These are phyloP conservation scores for Saccharomycopsis amapae DNA, from an alignment of 805 yeast species.

Conservation along the genomic window DNA sequence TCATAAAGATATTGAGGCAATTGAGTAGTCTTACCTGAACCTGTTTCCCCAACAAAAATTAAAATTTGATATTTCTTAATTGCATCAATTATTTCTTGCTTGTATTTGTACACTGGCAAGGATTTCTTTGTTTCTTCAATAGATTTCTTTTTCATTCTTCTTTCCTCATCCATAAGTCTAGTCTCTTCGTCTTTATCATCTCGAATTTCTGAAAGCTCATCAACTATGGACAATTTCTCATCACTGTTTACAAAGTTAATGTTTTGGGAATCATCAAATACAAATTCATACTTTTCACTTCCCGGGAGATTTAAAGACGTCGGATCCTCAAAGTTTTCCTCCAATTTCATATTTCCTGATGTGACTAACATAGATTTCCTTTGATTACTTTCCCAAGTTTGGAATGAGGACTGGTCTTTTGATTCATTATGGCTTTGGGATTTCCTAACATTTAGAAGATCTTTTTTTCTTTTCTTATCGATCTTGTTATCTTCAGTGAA, in stretches of 20 bases:
- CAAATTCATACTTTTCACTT: constrained; percentile 59
- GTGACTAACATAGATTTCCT: constrained; percentile 6
- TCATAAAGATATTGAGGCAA: constrained; percentile 81
- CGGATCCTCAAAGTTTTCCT: constrained; percentile 27
- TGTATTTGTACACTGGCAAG: constrained; percentile 66
- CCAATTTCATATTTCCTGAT: constrained; percentile 22
- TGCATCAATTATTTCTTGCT: constrained; percentile 53
- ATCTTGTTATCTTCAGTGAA: constrained; percentile 41
- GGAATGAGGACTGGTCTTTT: too few relatives aligned
- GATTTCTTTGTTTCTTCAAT: constrained; percentile 52
- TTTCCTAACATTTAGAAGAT: constrained; percentile 36
- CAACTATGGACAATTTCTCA: constrained; percentile 31
- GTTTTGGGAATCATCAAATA: constrained; percentile 61
- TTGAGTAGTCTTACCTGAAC: constrained; percentile 94
- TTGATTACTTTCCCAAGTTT: constrained; percentile 42
- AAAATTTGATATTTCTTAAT: constrained; percentile 57
- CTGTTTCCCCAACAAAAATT: constrained; percentile 80
- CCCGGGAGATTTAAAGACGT: constrained; percentile 38
- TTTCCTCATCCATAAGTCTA: constrained; percentile 23
- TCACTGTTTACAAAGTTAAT: constrained; percentile 39
- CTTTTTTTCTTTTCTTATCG: constrained; percentile 49
- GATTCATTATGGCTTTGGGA: constrained; percentile 19
- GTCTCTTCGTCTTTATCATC: constrained; percentile 29
- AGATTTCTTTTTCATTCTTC: constrained; percentile 24
- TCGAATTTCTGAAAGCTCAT: constrained; percentile 30